phyloP scores from a whole-genome alignment of 2,329 filamentous ascomycete species.

The Sporothrix globosa region DNA sequence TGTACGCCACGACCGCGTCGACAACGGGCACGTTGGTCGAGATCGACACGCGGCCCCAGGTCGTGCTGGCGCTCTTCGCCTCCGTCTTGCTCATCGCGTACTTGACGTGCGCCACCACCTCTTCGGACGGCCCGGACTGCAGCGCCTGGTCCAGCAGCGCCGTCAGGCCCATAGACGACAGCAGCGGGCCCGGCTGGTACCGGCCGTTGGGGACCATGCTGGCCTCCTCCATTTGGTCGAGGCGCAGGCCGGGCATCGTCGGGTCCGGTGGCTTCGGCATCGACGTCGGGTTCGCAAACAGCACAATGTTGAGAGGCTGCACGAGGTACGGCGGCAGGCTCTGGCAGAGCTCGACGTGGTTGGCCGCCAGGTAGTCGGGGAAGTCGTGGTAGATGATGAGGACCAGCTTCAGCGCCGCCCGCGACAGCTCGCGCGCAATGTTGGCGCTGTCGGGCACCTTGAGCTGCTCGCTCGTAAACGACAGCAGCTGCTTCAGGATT shows the following conservation, averaged over 20 bases:
- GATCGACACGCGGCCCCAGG: conserved; percentile 68
- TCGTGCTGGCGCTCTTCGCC: conserved; percentile 55
- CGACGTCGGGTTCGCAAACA: conserved; percentile 73
- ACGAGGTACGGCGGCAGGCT: conserved; percentile 81
- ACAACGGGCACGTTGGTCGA: conserved; percentile 71
- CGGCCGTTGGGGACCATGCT: conserved; percentile 67
- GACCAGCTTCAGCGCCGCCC: conserved; percentile 79
- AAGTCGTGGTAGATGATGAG: conserved; percentile 91
- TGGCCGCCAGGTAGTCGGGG: conserved; percentile 86
- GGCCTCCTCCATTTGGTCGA: conserved; percentile 75
- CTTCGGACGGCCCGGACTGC: conserved; percentile 66
- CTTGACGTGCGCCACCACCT: conserved; percentile 75
- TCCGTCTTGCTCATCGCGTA: conserved; percentile 67
- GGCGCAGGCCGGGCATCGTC: conserved; percentile 71
- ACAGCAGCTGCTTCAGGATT: conserved; percentile 71
- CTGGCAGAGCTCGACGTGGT: conserved; percentile 80
- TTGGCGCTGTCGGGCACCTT: conserved; percentile 68
- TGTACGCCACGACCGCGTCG: conserved; percentile 80
- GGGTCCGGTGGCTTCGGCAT: conserved; percentile 74
- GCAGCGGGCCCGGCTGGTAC: conserved; percentile 62
- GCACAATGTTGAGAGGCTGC: conserved; percentile 84
- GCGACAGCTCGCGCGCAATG: conserved; percentile 80
- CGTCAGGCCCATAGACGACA: conserved; percentile 60
- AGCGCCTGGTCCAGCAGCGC: conserved; percentile 63
- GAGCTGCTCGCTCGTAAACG: conserved; percentile 76